Evolutionary conservation across 257 asterid genomes (phyloP), one percentile per base, ranked within the genome.

Genomic region (Petrea volubilis): DNA sequence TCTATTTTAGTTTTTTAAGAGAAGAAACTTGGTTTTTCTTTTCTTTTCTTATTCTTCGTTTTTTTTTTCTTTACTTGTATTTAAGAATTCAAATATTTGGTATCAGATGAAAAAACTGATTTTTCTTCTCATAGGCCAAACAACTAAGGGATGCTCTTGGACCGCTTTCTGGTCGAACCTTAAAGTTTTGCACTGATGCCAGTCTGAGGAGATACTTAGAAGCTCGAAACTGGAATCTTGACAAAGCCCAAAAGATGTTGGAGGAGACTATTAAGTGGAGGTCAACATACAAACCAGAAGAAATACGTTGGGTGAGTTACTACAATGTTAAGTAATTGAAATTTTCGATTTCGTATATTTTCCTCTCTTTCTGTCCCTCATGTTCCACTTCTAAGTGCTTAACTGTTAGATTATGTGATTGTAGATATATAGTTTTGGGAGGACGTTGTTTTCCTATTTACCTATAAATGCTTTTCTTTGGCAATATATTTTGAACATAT

Each of bases 161-260:
- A 64, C 82, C 89, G 20, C 85, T 88, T 21, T 83, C 91, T 20
- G 87, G 83, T 14, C 83, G 96, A 20, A 83, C 84, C 80, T 83
- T 76, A 40, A 84, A 86, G 70, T 82, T 77, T 53, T 93, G 96
- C 81, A 74, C 64, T 3, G 90, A 93, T 64, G 88, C 81, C 1
- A 84, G 96, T 76, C 72, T 90, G 53, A 84, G 85, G 82, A 77
- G 96, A 75, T 87, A 89, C 72, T 73, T 90, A 34, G 96, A 81
- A 70, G 97, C 97, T 71, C 85, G 94, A 60, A 87, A 82, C 31
- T 90, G 98, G 97, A 80, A 88, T 70, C 79, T 90, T 36, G 91
- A 79, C 53, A 88, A 90, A 74, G 96, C 97, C 46, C 81, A 85
- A 24, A 93, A 82, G 64, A 87, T 93, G 97, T 59, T 93, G 75